Conservation (phyloP, 1,139 yeast genomes). For the Saccharomyces hybrid region DNA sequence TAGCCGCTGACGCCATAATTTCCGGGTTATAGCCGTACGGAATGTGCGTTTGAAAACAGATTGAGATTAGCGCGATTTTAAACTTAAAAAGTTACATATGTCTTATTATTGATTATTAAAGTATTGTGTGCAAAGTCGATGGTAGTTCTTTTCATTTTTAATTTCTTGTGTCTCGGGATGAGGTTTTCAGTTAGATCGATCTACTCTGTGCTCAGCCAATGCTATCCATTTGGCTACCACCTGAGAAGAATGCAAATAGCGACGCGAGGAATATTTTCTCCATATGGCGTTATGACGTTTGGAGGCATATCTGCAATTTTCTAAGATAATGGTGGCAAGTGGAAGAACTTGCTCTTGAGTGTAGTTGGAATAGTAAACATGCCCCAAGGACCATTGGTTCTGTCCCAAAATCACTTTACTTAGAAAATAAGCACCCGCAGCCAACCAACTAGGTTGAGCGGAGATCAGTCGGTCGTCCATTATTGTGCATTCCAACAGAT, state of each 20-base stretch:
- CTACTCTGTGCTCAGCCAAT: conserved; percentile 29
- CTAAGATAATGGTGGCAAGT: conserved; percentile 63
- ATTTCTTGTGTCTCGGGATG: neutral
- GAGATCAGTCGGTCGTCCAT: conserved; percentile 89
- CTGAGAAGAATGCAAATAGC: conserved; percentile 71
- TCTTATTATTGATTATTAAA: neutral
- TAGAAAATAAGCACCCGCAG: conserved; percentile 88
- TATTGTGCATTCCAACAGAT: conserved; percentile 79
- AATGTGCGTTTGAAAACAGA: neutral
- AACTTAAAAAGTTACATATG: neutral
- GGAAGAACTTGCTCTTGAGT: conserved; percentile 79
- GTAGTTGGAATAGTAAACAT: conserved; percentile 85
- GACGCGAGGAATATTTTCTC: conserved; percentile 82
- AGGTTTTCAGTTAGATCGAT: conserved; percentile 6
- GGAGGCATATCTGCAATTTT: conserved; percentile 64
- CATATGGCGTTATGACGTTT: conserved; percentile 75
- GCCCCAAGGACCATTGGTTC: conserved; percentile 69
- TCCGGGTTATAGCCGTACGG: neutral
- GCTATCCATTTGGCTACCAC: conserved; percentile 74
- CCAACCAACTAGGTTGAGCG: conserved; percentile 89
- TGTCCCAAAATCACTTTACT: conserved; percentile 60
- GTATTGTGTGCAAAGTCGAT: neutral
- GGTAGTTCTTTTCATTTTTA: neutral
- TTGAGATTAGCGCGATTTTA: neutral
- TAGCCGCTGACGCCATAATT: neutral